Conservation (phyloP, 2,329 filamentous ascomycete species). For the Penicillium psychrosexuale region DNA sequence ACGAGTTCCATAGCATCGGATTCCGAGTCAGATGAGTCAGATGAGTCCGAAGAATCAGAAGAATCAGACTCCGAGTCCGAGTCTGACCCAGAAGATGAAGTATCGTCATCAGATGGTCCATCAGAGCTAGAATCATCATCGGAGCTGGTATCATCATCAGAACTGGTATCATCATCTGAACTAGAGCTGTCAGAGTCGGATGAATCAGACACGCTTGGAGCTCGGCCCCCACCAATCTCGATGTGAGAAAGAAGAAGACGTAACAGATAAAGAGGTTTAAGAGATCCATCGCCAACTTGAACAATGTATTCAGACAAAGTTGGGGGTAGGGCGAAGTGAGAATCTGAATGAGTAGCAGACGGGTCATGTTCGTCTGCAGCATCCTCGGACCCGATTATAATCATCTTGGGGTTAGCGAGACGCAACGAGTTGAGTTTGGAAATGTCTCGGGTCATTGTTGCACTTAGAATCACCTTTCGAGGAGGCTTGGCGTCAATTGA, state of each 20-base stretch:
- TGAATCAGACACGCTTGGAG: constrained; percentile 4
- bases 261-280: constrained; percentile 83
- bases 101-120: constrained; percentile 31
- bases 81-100: constrained; percentile 27
- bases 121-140: constrained; percentile 29
- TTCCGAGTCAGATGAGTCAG: constrained; percentile 26
- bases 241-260: constrained; percentile 60
- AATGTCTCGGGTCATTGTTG: constrained; percentile 85
- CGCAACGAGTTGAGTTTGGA: constrained; percentile 72
- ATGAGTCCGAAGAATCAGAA: constrained; percentile 15
- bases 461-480: constrained; percentile 82
- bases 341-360: constrained; percentile 23
- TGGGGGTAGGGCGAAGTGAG: constrained; percentile 59
- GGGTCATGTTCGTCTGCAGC: constrained; percentile 19
- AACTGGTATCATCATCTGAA: constrained; percentile 34
- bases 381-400: constrained; percentile 64
- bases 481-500: constrained; percentile 47
- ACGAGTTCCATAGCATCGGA: constrained; percentile 11
- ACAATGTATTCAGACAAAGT: constrained; percentile 64
- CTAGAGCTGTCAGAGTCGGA: constrained; percentile 18
- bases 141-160: constrained; percentile 34
- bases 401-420: constrained; percentile 68
- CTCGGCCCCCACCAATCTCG: constrained; percentile 21
- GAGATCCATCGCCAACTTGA: constrained; percentile 64
- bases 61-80: constrained; percentile 25